Evolutionary conservation across 2,329 filamentous ascomycete species (phyloP).

Genomic region (Fusarium miscanthi): DNA sequence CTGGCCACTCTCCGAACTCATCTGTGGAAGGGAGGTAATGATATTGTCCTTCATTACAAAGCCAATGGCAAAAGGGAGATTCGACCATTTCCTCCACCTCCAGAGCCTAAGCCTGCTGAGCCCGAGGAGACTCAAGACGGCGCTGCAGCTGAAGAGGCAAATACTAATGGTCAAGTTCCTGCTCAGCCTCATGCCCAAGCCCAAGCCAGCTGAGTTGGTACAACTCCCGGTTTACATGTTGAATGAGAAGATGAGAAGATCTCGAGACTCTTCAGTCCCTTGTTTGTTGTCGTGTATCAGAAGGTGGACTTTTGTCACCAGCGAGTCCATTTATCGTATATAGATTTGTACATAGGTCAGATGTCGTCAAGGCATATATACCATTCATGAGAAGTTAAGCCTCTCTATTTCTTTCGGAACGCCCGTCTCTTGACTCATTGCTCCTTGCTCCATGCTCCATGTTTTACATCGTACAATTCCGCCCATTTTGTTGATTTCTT

Average conservation of each 20-base stretch:
- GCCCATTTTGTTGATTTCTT: slow-evolving; percentile 3
- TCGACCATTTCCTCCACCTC: slow-evolving; percentile 48
- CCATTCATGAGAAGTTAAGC: slow-evolving; percentile 40
- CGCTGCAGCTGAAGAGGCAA: slow-evolving; percentile 29
- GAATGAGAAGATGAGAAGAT: not conserved
- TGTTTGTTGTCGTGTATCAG: slow-evolving; percentile 20
- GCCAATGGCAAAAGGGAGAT: slow-evolving; percentile 84
- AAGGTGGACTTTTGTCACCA: slow-evolving; percentile 21
- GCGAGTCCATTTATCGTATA: slow-evolving; percentile 36
- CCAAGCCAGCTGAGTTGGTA: slow-evolving; percentile 17
- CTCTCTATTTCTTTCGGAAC: slow-evolving; percentile 12
- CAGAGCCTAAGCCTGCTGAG: slow-evolving; percentile 33
- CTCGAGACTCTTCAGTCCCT: not conserved
- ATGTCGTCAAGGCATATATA: slow-evolving; percentile 39
- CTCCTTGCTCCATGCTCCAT: slow-evolving; percentile 26
- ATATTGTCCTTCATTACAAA: slow-evolving; percentile 91
- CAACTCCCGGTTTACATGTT: not conserved
- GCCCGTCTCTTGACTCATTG: slow-evolving; percentile 23
- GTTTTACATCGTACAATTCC: slow-evolving; percentile 35
- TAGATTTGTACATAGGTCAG: slow-evolving; percentile 43
- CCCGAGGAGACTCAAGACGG: slow-evolving; percentile 37
- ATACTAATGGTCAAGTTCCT: slow-evolving; percentile 17
- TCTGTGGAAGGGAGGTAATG: slow-evolving; percentile 94
- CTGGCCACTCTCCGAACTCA: slow-evolving; percentile 93
- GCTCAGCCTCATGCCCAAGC: slow-evolving; percentile 16